Conservation (phyloP, 371 early-diverging fungal genomes). For the Rhizomucor pusillus region DNA sequence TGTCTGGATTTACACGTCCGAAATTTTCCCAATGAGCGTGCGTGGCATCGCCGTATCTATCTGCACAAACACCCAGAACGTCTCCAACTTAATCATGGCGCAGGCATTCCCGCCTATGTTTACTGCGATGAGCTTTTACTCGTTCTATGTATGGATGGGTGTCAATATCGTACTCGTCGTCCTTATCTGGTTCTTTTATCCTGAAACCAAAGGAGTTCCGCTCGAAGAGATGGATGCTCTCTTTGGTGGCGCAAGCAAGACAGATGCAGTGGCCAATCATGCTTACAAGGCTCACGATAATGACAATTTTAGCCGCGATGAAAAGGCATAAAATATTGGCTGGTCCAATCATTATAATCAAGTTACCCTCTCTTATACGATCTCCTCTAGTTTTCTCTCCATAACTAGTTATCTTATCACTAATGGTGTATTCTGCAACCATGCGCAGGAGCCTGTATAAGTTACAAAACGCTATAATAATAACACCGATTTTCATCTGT, state of each 20-base stretch:
- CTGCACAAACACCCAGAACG: conserved; percentile 84
- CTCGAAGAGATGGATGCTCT: conserved; percentile 76
- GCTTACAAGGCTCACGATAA: not conserved
- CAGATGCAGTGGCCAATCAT: conserved; percentile 1
- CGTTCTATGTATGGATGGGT: conserved; percentile 29
- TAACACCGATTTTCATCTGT: no score
- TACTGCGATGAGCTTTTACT: conserved; percentile 45
- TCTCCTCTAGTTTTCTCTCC: no score
- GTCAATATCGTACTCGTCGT: conserved; percentile 40
- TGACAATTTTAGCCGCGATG: no score
- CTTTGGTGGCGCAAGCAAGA: conserved; percentile 29
- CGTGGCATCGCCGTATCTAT: conserved; percentile 76
- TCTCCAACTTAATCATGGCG: conserved; percentile 62
- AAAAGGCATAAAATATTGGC: no score
- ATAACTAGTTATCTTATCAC: no score
- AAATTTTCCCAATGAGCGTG: conserved; percentile 72
- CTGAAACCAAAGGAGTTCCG: conserved; percentile 73
- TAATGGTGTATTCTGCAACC: no score
- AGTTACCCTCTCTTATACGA: no score
- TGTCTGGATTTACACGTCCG: conserved; percentile 87
- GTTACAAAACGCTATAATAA: no score
- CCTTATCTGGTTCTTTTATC: conserved; percentile 65
- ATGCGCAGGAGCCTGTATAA: no score
- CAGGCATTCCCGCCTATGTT: conserved; percentile 67
- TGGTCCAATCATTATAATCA: no score